Conservation (phyloP, 495 filamentous ascomycete genomes). For the Podospora appendiculata region DNA sequence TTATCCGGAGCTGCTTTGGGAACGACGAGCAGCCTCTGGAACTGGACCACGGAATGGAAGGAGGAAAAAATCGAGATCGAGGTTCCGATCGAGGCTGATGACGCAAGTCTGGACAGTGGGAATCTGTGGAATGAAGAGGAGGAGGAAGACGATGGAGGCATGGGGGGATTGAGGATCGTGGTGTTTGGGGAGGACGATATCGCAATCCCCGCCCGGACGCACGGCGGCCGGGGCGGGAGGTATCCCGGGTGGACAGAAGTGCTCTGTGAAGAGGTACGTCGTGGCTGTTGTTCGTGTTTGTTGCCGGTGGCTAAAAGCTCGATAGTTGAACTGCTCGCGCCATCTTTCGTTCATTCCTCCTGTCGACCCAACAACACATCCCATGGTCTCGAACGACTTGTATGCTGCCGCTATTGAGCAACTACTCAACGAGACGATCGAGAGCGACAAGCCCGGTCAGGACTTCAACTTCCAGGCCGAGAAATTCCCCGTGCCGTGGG, state of each 20-base stretch:
- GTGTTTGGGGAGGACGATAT: slow-evolving; percentile 27
- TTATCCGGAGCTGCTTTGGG: background rate
- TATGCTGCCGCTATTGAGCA: slow-evolving; percentile 19
- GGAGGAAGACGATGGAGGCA: background rate
- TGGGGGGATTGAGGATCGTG: slow-evolving; percentile 18
- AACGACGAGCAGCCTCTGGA: slow-evolving; percentile 1
- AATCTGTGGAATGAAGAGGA: background rate
- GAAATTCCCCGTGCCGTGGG: slow-evolving; percentile 18
- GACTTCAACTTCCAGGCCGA: slow-evolving; percentile 30
- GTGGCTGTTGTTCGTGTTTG: too few species aligned
- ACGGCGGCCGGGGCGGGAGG: slow-evolving; percentile 3
- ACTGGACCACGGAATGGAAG: slow-evolving; percentile 11
- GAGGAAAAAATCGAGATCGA: background rate
- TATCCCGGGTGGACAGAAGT: slow-evolving; percentile 18
- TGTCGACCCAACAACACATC: slow-evolving; percentile 11
- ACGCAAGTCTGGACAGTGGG: background rate
- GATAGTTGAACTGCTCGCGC: slow-evolving; percentile 24
- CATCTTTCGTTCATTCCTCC: slow-evolving; percentile 24
- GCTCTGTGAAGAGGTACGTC: slow-evolving; percentile 18
- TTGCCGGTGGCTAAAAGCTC: slow-evolving; percentile 8
- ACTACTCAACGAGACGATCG: slow-evolving; percentile 2
- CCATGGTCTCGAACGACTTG: slow-evolving; percentile 24
- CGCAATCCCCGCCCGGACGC: slow-evolving; percentile 13
- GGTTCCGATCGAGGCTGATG: background rate
- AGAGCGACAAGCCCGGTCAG: slow-evolving; percentile 12